These are phyloP conservation scores for Amanita muscaria DNA, from an alignment of 768 basidiomycete genomes.

Conservation along the genomic window DNA sequence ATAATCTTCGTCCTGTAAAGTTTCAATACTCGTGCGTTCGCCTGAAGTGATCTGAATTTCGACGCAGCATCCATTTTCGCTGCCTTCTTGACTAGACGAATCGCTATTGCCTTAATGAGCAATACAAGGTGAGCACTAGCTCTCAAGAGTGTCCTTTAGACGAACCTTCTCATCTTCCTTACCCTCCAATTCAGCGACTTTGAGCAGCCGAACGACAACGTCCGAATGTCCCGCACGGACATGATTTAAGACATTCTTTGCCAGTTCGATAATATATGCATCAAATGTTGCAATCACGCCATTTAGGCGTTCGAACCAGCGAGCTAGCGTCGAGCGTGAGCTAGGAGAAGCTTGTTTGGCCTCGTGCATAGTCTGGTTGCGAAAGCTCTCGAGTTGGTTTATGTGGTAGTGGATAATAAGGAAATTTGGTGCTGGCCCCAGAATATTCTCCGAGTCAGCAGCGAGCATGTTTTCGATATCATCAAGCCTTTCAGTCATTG, in stretches of 20 bases:
- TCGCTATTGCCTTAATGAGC: conserved; percentile 69
- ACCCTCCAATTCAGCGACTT: conserved; percentile 90
- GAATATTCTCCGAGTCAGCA: conserved; percentile 64
- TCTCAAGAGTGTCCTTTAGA: conserved; percentile 1
- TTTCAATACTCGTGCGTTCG: conserved; percentile 87
- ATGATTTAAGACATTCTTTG: conserved; percentile 68
- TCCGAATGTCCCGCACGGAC: conserved; percentile 71
- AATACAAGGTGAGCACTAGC: conserved; percentile 6
- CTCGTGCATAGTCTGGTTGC: conserved; percentile 91
- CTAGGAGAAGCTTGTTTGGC: conserved; percentile 74
- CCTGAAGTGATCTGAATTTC: conserved; percentile 89
- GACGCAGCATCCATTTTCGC: conserved; percentile 89
- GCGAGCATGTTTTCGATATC: conserved; percentile 71
- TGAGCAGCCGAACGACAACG: conserved; percentile 87
- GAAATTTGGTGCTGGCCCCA: conserved; percentile 82
- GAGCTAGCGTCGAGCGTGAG: conserved; percentile 57
- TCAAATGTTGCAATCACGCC: conserved; percentile 78
- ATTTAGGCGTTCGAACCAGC: conserved; percentile 82
- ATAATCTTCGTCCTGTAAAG: conserved; percentile 89
- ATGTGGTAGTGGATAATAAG: conserved; percentile 87
- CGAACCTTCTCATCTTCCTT: conserved; percentile 88
- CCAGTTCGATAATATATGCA: conserved; percentile 70
- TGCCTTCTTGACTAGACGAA: conserved; percentile 89
- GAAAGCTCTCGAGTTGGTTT: conserved; percentile 86
- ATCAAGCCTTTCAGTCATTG: conserved; percentile 82